Percentiles rank a stretch among this genome's conserved stretches.
Evolutionary conservation across 345 rosid species (phyloP).

Genomic region (Camelina sativa): DNA sequence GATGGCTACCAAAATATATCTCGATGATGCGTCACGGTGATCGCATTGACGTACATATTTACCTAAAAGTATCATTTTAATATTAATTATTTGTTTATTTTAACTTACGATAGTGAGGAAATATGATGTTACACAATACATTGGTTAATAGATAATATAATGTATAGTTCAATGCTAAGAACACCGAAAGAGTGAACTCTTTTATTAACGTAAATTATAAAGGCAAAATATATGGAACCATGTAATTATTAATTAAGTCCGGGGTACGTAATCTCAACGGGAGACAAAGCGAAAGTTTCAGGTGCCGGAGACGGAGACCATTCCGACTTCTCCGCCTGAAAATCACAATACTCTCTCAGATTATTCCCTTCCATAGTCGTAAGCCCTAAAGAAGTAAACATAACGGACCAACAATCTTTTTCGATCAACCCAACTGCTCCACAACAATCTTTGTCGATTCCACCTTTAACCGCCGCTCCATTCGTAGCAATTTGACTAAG

Average conservation of each 20-base stretch:
- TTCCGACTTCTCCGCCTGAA: conserved; percentile 20
- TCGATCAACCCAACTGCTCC: conserved; percentile 60
- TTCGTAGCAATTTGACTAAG: conserved; percentile 50
- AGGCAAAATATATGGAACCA: neutral
- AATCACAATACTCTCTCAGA: conserved; percentile 68
- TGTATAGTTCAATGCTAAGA: too few relatives aligned
- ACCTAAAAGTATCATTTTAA: too few relatives aligned
- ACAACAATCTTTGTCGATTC: conserved; percentile 66
- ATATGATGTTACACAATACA: too few relatives aligned
- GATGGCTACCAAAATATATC: conserved; percentile 52
- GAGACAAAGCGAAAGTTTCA: conserved; percentile 17
- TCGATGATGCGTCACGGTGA: conserved; percentile 87
- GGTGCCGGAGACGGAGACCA: conserved; percentile 39
- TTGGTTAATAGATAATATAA: too few relatives aligned
- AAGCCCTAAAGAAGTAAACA: conserved; percentile 77
- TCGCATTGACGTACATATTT: conserved; percentile 51
- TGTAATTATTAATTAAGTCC: conserved; percentile 14
- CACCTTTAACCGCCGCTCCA: conserved; percentile 10
- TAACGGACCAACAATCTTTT: conserved; percentile 73
- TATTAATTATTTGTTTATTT: too few relatives aligned
- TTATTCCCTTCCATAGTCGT: conserved; percentile 61
- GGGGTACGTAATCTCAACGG: conserved; percentile 14
- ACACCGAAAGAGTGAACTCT: neutral
- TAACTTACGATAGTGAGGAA: too few relatives aligned
- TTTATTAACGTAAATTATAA: neutral